These are phyloP conservation scores for Anisodus tanguticus DNA, from an alignment of 257 asterid genomes.

Conservation along the genomic window DNA sequence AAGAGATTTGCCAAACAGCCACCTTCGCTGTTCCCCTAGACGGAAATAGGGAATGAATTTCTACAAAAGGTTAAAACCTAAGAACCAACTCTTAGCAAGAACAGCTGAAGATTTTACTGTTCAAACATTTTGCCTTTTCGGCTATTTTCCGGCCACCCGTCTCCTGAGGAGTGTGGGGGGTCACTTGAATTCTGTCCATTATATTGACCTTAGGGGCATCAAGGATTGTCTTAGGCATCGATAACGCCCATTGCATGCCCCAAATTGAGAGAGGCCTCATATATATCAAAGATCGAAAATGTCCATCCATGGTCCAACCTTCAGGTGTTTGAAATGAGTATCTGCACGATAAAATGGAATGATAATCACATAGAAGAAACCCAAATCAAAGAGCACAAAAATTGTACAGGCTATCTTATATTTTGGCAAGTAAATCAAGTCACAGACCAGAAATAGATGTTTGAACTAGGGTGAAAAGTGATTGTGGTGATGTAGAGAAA, in stretches of 20 bases:
- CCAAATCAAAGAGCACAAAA: background rate
- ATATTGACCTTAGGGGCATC: slow-evolving; percentile 56
- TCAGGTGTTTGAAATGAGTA: slow-evolving; percentile 95
- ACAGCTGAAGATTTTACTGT: slow-evolving; percentile 70
- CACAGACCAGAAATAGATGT: background rate
- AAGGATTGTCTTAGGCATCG: slow-evolving; percentile 54
- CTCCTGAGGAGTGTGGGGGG: slow-evolving; percentile 47
- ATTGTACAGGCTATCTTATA: background rate
- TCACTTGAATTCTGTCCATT: slow-evolving; percentile 60
- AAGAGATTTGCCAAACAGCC: slow-evolving; percentile 13
- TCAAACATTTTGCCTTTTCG: slow-evolving; percentile 62
- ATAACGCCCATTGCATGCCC: slow-evolving; percentile 93
- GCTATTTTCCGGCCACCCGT: slow-evolving; percentile 59
- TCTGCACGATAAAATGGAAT: slow-evolving; percentile 46
- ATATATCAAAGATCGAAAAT: slow-evolving; percentile 86
- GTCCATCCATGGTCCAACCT: slow-evolving; percentile 94
- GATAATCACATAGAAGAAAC: background rate
- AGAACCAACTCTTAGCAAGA: slow-evolving; percentile 50
- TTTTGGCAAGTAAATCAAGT: background rate
- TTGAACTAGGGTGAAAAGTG: background rate
- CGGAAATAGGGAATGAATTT: slow-evolving; percentile 27
- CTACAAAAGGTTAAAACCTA: background rate
- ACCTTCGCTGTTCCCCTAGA: background rate
- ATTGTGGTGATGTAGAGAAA: background rate
- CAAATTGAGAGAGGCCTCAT: slow-evolving; percentile 98